These are phyloP conservation scores for Exophiala oligosperma DNA, from an alignment of 2,329 filamentous ascomycete species.

Conservation along the genomic window DNA sequence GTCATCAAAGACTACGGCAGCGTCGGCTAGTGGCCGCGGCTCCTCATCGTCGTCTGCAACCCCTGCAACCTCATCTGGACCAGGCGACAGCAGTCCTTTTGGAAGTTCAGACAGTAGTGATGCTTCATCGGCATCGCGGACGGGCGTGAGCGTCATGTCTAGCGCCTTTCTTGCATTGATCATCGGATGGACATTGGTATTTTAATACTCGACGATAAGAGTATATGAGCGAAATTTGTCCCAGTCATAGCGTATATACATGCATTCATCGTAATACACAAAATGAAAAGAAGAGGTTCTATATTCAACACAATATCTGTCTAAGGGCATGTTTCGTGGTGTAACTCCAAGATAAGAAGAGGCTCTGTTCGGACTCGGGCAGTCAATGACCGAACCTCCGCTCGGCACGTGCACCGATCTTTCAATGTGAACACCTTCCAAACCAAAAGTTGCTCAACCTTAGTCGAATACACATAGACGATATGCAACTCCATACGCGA, in stretches of 20 bases:
- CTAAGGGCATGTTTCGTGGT: too few relatives aligned
- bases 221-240: neutral
- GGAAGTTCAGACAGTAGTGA: constrained; percentile 4
- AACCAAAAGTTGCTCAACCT: neutral
- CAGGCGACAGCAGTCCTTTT: constrained; percentile 21
- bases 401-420: too few relatives aligned
- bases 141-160: neutral
- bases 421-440: neutral
- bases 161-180: constrained; percentile 11
- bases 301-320: neutral
- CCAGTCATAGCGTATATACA: neutral
- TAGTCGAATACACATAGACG: constrained; percentile 4
- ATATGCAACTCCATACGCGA: constrained; percentile 26
- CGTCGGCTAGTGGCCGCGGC: constrained; percentile 2
- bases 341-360: too few relatives aligned
- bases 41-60: constrained; percentile 11
- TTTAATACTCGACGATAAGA: constrained; percentile 11
- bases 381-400: too few relatives aligned
- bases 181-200: constrained; percentile 12
- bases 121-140: neutral
- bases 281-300: neutral
- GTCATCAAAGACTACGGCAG: constrained; percentile 4
- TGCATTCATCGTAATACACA: too few relatives aligned
- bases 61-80: constrained; percentile 5
- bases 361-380: too few relatives aligned